A percentile compares a stretch with the other conserved stretches of the same genome.
Conservation (phyloP, 1,139 yeast genomes). For the Dujonia santamariae region DNA sequence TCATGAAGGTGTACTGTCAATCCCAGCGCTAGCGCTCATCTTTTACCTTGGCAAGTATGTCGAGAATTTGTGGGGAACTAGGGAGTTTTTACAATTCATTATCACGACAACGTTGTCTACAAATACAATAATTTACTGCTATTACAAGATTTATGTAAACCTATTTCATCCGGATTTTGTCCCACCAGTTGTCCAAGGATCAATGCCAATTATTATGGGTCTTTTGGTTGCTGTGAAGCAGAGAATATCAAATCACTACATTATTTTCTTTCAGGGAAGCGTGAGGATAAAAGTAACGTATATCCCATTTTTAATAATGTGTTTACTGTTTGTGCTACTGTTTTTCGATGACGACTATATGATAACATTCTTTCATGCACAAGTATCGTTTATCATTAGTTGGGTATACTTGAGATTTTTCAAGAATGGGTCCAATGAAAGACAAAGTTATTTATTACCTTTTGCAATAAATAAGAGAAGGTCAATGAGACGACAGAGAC, state of each 20-base stretch:
- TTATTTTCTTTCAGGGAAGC: conserved; percentile 37
- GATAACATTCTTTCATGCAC: conserved; percentile 23
- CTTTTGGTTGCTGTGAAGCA: conserved; percentile 44
- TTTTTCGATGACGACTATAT: conserved; percentile 28
- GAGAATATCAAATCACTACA: conserved; percentile 41
- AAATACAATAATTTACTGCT: conserved; percentile 32
- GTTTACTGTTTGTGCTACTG: conserved; percentile 17
- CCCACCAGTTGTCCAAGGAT: conserved; percentile 36
- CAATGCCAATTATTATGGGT: conserved; percentile 40
- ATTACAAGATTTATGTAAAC: conserved; percentile 18
- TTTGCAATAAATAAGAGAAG: conserved; percentile 23
- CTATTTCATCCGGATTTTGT: conserved; percentile 13
- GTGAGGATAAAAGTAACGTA: conserved; percentile 37
- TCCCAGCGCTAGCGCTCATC: conserved; percentile 22
- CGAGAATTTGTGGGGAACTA: conserved; percentile 38
- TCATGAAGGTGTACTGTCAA: conserved; percentile 31
- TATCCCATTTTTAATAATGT: conserved; percentile 32
- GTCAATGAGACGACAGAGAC: not conserved
- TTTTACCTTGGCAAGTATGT: conserved; percentile 37
- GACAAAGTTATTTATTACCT: conserved; percentile 42
- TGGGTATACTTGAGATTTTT: conserved; percentile 41
- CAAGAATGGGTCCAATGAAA: conserved; percentile 41
- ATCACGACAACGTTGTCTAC: conserved; percentile 23
- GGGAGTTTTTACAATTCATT: conserved; percentile 29
- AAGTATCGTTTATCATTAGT: conserved; percentile 32